Base-by-base conservation (phyloP, 441 rosid genomes). In the Populus hybrid region DNA sequence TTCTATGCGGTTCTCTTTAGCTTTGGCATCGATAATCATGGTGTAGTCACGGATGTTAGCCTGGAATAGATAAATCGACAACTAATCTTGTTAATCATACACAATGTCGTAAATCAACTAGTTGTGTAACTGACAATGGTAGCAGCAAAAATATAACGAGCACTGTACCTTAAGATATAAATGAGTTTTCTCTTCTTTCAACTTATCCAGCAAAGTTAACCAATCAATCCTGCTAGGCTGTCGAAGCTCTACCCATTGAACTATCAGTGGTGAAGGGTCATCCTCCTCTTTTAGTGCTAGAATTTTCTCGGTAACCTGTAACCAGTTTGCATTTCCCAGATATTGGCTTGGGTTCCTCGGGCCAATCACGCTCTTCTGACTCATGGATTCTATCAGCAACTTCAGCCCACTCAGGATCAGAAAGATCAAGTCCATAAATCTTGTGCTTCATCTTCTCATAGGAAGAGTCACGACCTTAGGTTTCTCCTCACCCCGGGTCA, bases 381-480 rank as follows among this genome's bases (percentile, higher is more conserved):
- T 89, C 92, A 50, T 90, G 88, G 75, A 91, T 79, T 82, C 85
- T 90, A 77, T 86, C 83, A 72, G 90, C 89, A 71, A 87, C 89
- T 84, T 87, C 86, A 73, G 83, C 85, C 94, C 92, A 92, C 82
- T 87, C 90, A 35, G 91, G 82, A 85, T 88, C 92, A 20, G 98
- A 93, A 10, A 95, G 87, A 81, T 95, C 92, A 69, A 95, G 95
- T 74, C 98, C 98, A 83, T 92, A 92, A 64, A 92, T 95, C 90
- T 87, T 95, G 85, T 89, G 90, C 79, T 81, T 90, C 70, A 94
- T 84, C 90, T 86, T 77, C 99, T 89, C 86, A 87, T 92, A 16
- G 96, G 97, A 84, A 94, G 91, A 74, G 93, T 85, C 69, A 82
- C 66, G 76, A 78, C 88, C 79, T 76, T 80, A 64, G 83, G 74